Evolutionary conservation across 2,329 filamentous ascomycete species (phyloP).

Genomic region (Fusarium oxysporum): DNA sequence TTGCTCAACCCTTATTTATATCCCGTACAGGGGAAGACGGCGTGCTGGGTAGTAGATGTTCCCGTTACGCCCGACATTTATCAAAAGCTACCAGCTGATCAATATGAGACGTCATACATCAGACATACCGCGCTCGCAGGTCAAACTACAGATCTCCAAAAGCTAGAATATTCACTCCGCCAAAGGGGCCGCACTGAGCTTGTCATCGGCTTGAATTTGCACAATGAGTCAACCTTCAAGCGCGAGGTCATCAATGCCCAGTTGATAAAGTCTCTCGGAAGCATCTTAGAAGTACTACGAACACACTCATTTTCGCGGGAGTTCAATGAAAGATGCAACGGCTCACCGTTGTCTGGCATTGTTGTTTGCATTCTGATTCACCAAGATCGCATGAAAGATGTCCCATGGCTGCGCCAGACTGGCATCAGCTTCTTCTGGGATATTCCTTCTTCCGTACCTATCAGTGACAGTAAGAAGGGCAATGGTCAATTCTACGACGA

Average conservation of each 20-base stretch:
- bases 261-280: neutral
- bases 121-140: neutral
- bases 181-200: neutral
- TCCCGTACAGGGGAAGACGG: neutral
- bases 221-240: neutral
- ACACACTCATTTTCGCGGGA: neutral
- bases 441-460: neutral
- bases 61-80: neutral
- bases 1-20: neutral
- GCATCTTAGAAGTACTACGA: neutral
- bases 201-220: neutral
- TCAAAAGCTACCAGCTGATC: neutral
- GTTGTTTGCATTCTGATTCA: neutral
- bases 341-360: neutral
- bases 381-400: neutral
- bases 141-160: neutral
- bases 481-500: neutral
- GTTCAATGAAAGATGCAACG: neutral
- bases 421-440: neutral
- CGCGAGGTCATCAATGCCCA: neutral
- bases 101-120: neutral
- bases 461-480: neutral
- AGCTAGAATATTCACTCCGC: neutral
- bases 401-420: neutral
- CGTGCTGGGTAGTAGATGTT: neutral